Conservation (phyloP, 2,329 filamentous ascomycete genomes). For the Fusarium incarnatum region DNA sequence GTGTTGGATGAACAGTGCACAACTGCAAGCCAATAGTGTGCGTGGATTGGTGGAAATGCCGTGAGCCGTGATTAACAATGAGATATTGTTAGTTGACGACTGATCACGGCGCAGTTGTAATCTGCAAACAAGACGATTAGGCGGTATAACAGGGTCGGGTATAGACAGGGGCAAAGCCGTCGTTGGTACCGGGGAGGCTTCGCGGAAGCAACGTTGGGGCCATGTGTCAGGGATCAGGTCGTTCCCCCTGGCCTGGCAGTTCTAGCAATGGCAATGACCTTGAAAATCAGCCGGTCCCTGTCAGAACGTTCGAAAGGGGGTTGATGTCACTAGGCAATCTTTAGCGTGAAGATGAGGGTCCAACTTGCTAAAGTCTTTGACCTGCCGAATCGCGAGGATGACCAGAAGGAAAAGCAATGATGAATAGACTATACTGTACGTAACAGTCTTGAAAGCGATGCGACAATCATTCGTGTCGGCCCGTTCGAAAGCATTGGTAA, state of each 20-base stretch:
- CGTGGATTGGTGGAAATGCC: slow-evolving; percentile 16
- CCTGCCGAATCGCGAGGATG: slow-evolving; percentile 20
- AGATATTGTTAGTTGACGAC: slow-evolving; percentile 29
- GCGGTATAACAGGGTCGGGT: slow-evolving; percentile 31
- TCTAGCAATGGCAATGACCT: slow-evolving; percentile 25
- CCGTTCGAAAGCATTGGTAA: slow-evolving; percentile 6
- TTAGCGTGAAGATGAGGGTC: slow-evolving; percentile 37
- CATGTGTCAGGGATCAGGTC: slow-evolving; percentile 24
- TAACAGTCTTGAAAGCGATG: slow-evolving; percentile 6
- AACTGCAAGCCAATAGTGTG: slow-evolving; percentile 10
- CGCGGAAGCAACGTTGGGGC: slow-evolving; percentile 33
- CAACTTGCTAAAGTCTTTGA: slow-evolving; percentile 3
- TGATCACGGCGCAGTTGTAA: slow-evolving; percentile 21
- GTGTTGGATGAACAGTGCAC: slow-evolving; percentile 1
- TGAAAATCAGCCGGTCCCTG: slow-evolving; percentile 21
- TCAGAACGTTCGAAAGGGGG: slow-evolving; percentile 29
- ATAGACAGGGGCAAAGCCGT: slow-evolving; percentile 34
- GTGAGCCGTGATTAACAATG: slow-evolving; percentile 26
- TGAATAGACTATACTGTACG: neutral
- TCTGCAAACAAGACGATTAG: slow-evolving; percentile 29
- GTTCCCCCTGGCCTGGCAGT: slow-evolving; percentile 26
- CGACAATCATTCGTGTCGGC: slow-evolving; percentile 11
- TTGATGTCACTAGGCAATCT: slow-evolving; percentile 34
- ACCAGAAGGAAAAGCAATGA: neutral
- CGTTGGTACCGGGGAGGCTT: slow-evolving; percentile 30